phyloP scores from a whole-genome alignment of 1,139 yeast genomes.

The Suhomyces terraborum region DNA sequence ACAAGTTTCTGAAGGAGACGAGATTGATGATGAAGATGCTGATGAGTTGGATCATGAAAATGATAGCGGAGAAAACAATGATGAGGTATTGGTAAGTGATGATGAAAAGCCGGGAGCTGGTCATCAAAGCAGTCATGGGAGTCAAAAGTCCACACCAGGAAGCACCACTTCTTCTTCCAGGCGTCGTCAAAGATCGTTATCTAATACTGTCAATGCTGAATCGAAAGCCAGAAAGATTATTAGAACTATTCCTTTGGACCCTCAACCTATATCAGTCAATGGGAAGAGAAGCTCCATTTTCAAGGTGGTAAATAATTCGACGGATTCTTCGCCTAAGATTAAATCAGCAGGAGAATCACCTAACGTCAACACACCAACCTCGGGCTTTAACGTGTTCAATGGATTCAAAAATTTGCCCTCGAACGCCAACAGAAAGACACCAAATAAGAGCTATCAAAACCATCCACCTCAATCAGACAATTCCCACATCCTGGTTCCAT shows the following conservation, averaged over 20 bases:
- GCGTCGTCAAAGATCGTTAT: slow-evolving; percentile 50
- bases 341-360: slow-evolving; percentile 16
- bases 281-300: slow-evolving; percentile 43
- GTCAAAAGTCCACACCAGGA: slow-evolving; percentile 44
- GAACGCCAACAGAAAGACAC: neutral
- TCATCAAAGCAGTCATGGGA: slow-evolving; percentile 16
- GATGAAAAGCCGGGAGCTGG: slow-evolving; percentile 25
- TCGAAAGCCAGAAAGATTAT: slow-evolving; percentile 71
- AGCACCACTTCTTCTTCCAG: slow-evolving; percentile 33
- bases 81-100: slow-evolving; percentile 30
- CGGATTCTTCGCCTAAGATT: slow-evolving; percentile 31
- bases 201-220: slow-evolving; percentile 62
- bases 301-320: slow-evolving; percentile 39
- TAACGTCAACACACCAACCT: neutral
- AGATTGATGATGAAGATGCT: slow-evolving; percentile 5
- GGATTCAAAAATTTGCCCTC: slow-evolving; percentile 1
- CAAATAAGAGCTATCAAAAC: neutral
- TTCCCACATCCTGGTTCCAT: neutral
- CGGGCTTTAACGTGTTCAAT: neutral
- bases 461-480: neutral
- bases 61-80: slow-evolving; percentile 28
- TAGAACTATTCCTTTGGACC: slow-evolving; percentile 77
- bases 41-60: slow-evolving; percentile 3
- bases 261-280: slow-evolving; percentile 62
- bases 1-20: slow-evolving; percentile 20